These are phyloP conservation scores for Lichtheimia ramosa DNA, from an alignment of 371 early-diverging fungal genomes.

Conservation along the genomic window DNA sequence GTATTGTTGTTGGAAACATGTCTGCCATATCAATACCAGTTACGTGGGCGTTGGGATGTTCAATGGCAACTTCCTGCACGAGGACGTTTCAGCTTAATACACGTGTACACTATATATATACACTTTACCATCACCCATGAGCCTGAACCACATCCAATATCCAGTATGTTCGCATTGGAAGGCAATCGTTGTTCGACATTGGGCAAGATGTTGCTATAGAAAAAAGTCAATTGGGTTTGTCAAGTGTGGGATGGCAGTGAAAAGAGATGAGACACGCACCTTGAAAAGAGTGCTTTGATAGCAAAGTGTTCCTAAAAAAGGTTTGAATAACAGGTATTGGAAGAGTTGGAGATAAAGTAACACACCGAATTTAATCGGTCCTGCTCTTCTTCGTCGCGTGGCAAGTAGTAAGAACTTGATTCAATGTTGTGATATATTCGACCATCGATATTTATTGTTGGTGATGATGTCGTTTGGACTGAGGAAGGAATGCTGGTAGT, in stretches of 20 bases:
- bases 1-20: constrained; percentile 42
- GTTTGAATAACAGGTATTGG: neutral
- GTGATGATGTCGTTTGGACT: constrained; percentile 13
- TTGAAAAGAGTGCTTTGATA: constrained; percentile 24
- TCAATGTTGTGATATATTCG: constrained; percentile 41
- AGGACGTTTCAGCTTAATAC: neutral
- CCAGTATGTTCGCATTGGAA: constrained; percentile 21
- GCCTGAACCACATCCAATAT: constrained; percentile 28
- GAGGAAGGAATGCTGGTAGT: constrained; percentile 9
- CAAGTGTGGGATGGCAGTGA: too few species aligned
- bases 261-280: neutral
- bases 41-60: constrained; percentile 51
- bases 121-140: constrained; percentile 29
- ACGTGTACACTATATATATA: neutral
- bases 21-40: constrained; percentile 56
- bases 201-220: constrained; percentile 27
- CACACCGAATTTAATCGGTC: constrained; percentile 49
- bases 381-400: constrained; percentile 50
- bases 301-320: constrained; percentile 36
- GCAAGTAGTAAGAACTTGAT: constrained; percentile 35
- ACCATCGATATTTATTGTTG: constrained; percentile 36
- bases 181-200: constrained; percentile 15
- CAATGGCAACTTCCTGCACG: constrained; percentile 56
- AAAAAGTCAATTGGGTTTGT: too few species aligned
- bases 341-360: neutral